Base-by-base conservation (phyloP, 176 grass and related monocot species). In the Sorghum bicolor region DNA sequence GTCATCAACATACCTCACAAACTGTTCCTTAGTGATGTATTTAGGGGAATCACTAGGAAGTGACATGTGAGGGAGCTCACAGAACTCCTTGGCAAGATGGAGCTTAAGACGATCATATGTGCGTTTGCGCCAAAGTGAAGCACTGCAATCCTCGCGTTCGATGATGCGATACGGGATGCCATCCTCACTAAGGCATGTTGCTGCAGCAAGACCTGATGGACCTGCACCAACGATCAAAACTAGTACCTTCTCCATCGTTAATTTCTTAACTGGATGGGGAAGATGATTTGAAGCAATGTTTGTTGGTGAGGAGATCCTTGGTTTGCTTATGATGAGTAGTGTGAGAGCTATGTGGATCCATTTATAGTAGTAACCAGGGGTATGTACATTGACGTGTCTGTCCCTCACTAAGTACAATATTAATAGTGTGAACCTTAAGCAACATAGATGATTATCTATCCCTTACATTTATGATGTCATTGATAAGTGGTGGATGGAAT, bases 101-200 rank as follows among this genome's bases (percentile, higher is more conserved):
- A 97, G 92, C 25, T 91, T 89, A 15, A 97, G 78, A 13, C 92
- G 52, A 48, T 94, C 82, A 33, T 97, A 97, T 11, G 90, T 64
- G 22, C 38, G 65, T 5, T 89, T 86, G 60, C 84, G 86, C 95
- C 95, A 97, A 4, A 94, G 68, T 0, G 86, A 91, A 2, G 41
- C 86, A 2, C 41, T 57, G 24, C 92, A 93, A 61, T 89, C 86
- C 52, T 97, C 92, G 48, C 70, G 83, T 45, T 97, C 94, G 2
- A 87, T 20, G 0, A 97, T 63, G 24, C 80, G 17, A 55, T 80
- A 76, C 2, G 85, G 85, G 28, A 97, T 40, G 0, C 77, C 88
- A 7, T 84, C 26, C 3, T 78, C 4, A 5, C 58, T 47, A 1
- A 94, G 85, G 64, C 92, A 94, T 45, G 85, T 83, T 8, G 89